Evolutionary conservation across 768 basidiomycete genomes (phyloP), one percentile per base, ranked within the genome.

Genomic region (Ramaria rubella): DNA sequence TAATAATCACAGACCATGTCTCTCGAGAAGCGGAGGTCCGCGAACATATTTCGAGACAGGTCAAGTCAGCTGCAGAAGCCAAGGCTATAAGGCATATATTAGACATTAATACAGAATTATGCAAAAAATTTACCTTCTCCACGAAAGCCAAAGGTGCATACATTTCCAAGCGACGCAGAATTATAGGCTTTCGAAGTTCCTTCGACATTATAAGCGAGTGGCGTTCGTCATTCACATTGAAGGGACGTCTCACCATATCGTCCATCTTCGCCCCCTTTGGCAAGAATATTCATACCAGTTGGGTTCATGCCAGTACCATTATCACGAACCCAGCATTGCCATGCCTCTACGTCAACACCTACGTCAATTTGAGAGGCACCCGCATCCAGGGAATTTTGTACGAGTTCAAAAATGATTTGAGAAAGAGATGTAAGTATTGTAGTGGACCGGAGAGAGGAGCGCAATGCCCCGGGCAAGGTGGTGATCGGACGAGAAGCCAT

Each of bases 311-410:
- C 95, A 52, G 63, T 63, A 0, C 95, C 95, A 66, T 96, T 80
- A 71, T 98, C 95, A 63, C 78, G 77, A 8, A 94, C 87, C 81
- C 89, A 86, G 63, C 91, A 85, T 6, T 77, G 75, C 90, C 92
- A 94, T 43, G 86, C 82, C 43, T 79, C 79, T 49, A 82, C 81
- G 64, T 93, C 80, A 1, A 96, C 66, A 3, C 85, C 83, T 46
- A 93, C 72, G 40, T 87, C 83, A 50, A 98, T 75, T 21, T 77
- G 75, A 15, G 69, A 74, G 0, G 93, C 82, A 27, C 76, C 75
- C 2, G 94, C 90, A 63, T 98, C 95, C 8, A 97, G 75, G 2
- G 90, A 78, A 67, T 98, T 98, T 67, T 94, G 94, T 11, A 94
- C 68, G 33, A 98, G 81, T 69, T 97, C 93, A 1, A 84, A 85